Percentiles rank a stretch among this genome's conserved stretches.
phyloP scores from a whole-genome alignment of 495 filamentous ascomycete genomes.

The Podospora appendiculata region DNA sequence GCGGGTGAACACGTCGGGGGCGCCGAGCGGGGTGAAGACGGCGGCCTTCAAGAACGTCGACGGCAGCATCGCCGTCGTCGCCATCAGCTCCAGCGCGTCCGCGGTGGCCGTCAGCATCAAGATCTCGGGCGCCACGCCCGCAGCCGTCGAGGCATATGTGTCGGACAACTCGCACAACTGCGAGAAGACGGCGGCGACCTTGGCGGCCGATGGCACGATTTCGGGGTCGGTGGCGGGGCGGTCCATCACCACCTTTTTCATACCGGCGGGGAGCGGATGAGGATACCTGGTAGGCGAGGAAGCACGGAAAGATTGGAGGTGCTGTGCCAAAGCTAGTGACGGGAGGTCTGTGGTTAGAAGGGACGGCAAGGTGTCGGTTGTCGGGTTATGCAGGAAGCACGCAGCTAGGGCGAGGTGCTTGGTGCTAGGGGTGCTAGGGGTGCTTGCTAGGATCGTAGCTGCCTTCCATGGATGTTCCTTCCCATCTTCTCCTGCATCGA shows the following conservation, averaged over 20 bases:
- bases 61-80: slow-evolving; percentile 37
- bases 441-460: too few species aligned
- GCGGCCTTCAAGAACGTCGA: slow-evolving; percentile 45
- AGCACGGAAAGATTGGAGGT: too few species aligned
- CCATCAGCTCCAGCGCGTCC: slow-evolving; percentile 37
- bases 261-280: slow-evolving; percentile 1
- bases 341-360: too few species aligned
- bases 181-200: slow-evolving; percentile 18
- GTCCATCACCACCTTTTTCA: slow-evolving; percentile 29
- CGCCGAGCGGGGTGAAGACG: slow-evolving; percentile 26
- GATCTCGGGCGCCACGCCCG: slow-evolving; percentile 11
- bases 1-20: slow-evolving; percentile 24
- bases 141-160: slow-evolving; percentile 27
- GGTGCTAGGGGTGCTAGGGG: too few species aligned
- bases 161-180: slow-evolving; percentile 29
- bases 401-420: too few species aligned
- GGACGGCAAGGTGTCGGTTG: too few species aligned
- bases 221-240: slow-evolving; percentile 28
- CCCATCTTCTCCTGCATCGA: too few species aligned
- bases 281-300: too few species aligned
- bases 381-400: too few species aligned
- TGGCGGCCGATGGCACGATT: slow-evolving; percentile 21
- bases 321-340: too few species aligned
- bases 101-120: slow-evolving; percentile 22
- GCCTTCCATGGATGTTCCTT: too few species aligned